These are phyloP conservation scores for Botrytis elliptica DNA, from an alignment of 2,329 filamentous ascomycete species.

Conservation along the genomic window DNA sequence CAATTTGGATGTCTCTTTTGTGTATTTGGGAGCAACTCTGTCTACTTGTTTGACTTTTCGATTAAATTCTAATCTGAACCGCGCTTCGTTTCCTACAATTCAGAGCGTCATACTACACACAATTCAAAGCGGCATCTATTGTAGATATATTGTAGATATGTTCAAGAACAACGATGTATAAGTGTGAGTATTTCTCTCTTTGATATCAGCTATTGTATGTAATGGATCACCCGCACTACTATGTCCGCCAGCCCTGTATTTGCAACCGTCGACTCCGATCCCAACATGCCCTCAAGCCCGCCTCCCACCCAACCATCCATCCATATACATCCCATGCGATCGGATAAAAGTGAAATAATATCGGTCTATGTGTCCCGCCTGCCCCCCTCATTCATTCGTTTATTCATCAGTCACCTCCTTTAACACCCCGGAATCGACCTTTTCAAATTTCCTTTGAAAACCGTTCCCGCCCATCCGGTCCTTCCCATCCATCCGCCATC, in stretches of 20 bases:
- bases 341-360: background rate
- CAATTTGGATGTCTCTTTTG: background rate
- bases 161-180: background rate
- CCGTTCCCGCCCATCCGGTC: background rate
- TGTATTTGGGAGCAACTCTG: background rate
- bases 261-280: background rate
- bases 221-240: background rate
- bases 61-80: too few species aligned
- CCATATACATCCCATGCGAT: slow-evolving; percentile 8
- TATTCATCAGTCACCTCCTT: background rate
- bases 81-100: background rate
- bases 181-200: background rate
- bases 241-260: slow-evolving; percentile 5
- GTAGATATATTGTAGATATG: background rate
- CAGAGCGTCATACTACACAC: background rate
- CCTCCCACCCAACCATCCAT: background rate
- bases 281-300: background rate
- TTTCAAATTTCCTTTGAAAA: background rate
- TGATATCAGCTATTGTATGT: background rate
- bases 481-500: background rate
- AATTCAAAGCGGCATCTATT: background rate
- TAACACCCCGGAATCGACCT: background rate
- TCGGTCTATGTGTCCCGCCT: background rate
- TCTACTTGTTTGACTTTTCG: background rate
- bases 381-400: background rate